Conservation (phyloP, 306 rosid genomes). For the Begonia masoniana region DNA sequence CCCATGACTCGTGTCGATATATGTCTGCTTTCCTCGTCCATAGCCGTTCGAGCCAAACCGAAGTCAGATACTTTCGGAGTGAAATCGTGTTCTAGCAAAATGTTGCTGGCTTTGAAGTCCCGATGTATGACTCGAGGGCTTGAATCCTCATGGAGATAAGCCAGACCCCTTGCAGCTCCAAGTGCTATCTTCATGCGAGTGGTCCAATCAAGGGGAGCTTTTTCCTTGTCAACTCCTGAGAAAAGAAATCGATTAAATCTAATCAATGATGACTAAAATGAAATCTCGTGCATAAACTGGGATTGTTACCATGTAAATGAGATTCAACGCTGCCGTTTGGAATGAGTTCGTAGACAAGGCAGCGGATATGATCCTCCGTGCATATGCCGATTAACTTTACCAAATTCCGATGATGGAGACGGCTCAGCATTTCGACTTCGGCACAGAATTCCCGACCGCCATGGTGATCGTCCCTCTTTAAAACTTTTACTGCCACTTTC, state of each 20-base stretch:
- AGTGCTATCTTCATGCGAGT: slow-evolving; percentile 86
- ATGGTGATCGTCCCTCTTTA: slow-evolving; percentile 91
- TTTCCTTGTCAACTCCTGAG: slow-evolving; percentile 67
- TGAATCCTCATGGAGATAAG: slow-evolving; percentile 94
- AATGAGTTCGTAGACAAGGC: slow-evolving; percentile 87
- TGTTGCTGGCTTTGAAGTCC: slow-evolving; percentile 92
- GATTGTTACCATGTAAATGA: slow-evolving; percentile 69
- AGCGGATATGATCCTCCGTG: slow-evolving; percentile 53
- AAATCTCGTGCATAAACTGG: neutral
- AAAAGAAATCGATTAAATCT: slow-evolving; percentile 7
- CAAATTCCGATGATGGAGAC: slow-evolving; percentile 92
- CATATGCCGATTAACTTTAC: slow-evolving; percentile 93
- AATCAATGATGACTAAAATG: slow-evolving; percentile 9
- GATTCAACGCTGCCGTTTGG: slow-evolving; percentile 97
- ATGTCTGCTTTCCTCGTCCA: slow-evolving; percentile 71
- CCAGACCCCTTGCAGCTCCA: slow-evolving; percentile 91
- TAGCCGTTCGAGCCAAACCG: slow-evolving; percentile 87
- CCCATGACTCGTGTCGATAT: slow-evolving; percentile 98
- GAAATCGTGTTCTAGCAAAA: slow-evolving; percentile 82
- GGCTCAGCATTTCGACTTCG: slow-evolving; percentile 99
- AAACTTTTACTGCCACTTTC: slow-evolving; percentile 79
- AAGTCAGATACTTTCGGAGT: slow-evolving; percentile 95
- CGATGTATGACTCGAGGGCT: slow-evolving; percentile 94
- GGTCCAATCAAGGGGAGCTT: slow-evolving; percentile 62
- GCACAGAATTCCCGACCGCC: slow-evolving; percentile 91